Conservation (phyloP, 176 grass and related monocot species). For the Avena atlantica region DNA sequence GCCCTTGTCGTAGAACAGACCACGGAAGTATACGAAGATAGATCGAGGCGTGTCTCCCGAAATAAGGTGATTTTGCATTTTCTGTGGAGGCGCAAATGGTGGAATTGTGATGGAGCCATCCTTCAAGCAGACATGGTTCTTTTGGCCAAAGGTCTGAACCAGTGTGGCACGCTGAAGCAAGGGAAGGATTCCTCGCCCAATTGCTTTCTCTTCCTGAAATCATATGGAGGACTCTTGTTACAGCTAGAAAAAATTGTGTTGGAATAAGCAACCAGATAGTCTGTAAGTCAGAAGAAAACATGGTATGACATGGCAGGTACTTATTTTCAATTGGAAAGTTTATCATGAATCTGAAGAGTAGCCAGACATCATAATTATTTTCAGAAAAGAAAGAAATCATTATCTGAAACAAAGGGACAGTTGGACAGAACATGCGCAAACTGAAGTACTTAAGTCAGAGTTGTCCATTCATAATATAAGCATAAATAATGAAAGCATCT, state of each 20-base stretch:
- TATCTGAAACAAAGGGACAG: constrained; percentile 35
- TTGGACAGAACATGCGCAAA: constrained; percentile 34
- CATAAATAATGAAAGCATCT: constrained; percentile 14
- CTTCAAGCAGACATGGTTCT: constrained; percentile 96
- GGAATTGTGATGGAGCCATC: constrained; percentile 90
- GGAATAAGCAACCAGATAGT: background rate
- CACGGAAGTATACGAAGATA: constrained; percentile 93
- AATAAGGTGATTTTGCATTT: constrained; percentile 84
- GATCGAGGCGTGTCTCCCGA: constrained; percentile 77
- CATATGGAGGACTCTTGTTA: constrained; percentile 21
- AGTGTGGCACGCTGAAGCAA: constrained; percentile 88
- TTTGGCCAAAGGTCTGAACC: constrained; percentile 95
- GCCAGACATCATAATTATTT: background rate
- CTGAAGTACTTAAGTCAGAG: constrained; percentile 27
- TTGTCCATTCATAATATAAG: constrained; percentile 32
- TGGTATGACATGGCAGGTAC: background rate
- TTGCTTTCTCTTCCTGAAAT: constrained; percentile 94
- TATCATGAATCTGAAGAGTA: constrained; percentile 17
- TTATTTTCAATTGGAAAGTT: constrained; percentile 13
- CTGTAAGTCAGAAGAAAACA: constrained; percentile 1
- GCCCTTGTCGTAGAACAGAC: constrained; percentile 82
- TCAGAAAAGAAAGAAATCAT: background rate
- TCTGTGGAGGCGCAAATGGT: constrained; percentile 85
- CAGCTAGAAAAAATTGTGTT: constrained; percentile 9
- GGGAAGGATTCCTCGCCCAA: constrained; percentile 76